A percentile compares a stretch with the other conserved stretches of the same genome.
These are phyloP conservation scores for Penicillium herquei DNA, from an alignment of 495 filamentous ascomycete genomes.

Conservation along the genomic window DNA sequence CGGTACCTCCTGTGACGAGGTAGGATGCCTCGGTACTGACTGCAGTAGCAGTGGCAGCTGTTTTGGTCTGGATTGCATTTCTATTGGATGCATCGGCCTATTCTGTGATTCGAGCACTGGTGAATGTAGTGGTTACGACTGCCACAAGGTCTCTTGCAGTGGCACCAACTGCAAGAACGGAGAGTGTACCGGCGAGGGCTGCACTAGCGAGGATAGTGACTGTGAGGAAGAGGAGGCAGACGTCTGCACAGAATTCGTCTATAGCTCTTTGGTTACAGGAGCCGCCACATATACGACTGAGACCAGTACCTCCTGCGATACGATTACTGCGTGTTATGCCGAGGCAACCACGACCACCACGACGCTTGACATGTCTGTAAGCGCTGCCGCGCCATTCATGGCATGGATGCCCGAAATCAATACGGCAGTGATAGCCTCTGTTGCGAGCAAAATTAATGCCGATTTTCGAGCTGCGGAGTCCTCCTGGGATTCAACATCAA, in stretches of 20 bases:
- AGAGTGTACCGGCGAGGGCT: background rate
- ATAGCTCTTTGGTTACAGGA: background rate
- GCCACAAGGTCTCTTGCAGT: background rate
- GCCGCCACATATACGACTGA: background rate
- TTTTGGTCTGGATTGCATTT: background rate
- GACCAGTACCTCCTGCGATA: background rate
- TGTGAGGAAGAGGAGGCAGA: background rate
- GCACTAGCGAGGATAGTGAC: background rate
- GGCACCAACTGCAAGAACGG: background rate
- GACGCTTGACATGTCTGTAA: too few species aligned
- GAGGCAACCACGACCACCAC: background rate
- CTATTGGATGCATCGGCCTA: background rate
- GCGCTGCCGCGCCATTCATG: too few species aligned
- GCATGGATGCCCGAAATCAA: too few species aligned
- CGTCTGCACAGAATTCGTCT: background rate
- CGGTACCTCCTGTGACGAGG: background rate
- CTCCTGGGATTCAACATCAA: too few species aligned
- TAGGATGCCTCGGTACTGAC: background rate
- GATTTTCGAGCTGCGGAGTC: too few species aligned
- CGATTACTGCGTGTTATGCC: background rate
- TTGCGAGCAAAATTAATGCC: too few species aligned
- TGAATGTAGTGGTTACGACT: background rate
- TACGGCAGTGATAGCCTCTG: too few species aligned
- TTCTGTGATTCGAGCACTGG: background rate
- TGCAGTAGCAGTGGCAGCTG: background rate